Evolutionary conservation across 331 rosid species (phyloP), one percentile per base, ranked within the genome.

Genomic region (Stylosanthes scabra): DNA sequence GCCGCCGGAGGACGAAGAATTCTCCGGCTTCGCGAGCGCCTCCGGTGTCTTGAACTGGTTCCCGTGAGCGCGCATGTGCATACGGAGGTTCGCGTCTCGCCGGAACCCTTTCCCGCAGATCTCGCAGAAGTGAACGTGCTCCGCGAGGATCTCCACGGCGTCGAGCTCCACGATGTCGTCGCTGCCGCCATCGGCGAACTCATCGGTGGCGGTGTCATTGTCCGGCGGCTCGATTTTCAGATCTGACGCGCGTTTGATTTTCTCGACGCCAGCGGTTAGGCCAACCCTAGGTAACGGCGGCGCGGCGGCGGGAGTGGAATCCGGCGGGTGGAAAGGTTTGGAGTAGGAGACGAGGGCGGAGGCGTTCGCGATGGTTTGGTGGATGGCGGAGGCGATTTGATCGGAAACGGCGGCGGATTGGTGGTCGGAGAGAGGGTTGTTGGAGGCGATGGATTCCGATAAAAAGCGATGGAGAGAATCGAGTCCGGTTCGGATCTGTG

Each of bases 31-130:
- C 41, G 90, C 87, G 5, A 90, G 57, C 0, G 96, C 95, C 72
- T 92, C 95, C 2, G 65, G 81, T 3, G 95, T 88, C 77, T 92
- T 92, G 89, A 85, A 90, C 68, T 46, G 81, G 69, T 90, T 80
- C 5, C 96, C 98, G 67, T 92, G 98, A 1, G 98, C 96, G 9
- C 98, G 78, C 98, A 88, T 92, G 75, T 92, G 98, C 95, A 92
- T 90, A 40, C 96, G 76, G 60, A 92, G 80, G 50, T 92, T 92
- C 63, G 98, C 98, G 44, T 92, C 96, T 2, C 98, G 93, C 74
- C 85, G 84, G 85, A 92, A 92, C 0, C 95, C 98, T 44, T 93
- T 93, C 9, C 96, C 96, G 61, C 96, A 93, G 27, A 90, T 87
- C 75, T 93, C 93, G 78, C 98, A 92, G 80, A 87, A 84, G 59